These are phyloP conservation scores for Colletotrichum filicis DNA, from an alignment of 2,329 filamentous ascomycete species.

Conservation along the genomic window DNA sequence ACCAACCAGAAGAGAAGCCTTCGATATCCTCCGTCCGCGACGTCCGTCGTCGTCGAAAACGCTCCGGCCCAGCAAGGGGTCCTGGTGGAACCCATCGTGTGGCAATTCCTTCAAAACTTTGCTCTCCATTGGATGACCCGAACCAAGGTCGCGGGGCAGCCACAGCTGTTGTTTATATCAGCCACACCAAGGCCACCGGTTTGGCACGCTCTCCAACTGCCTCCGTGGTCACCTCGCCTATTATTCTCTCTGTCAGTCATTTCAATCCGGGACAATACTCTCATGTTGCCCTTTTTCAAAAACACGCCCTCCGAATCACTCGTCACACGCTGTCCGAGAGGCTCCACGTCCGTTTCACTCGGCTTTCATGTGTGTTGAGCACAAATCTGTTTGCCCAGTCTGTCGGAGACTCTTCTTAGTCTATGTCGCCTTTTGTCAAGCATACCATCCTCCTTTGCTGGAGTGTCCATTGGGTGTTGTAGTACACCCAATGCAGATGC, in stretches of 20 bases:
- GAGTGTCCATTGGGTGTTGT: conserved; percentile 57
- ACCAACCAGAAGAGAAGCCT: conserved; percentile 21
- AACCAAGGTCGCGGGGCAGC: conserved; percentile 22
- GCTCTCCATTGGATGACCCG: conserved; percentile 24
- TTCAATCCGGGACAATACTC: conserved; percentile 6
- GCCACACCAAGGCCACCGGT: conserved; percentile 32
- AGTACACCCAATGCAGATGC: conserved; percentile 56
- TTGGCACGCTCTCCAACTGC: conserved; percentile 4
- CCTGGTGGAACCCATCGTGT: conserved; percentile 28
- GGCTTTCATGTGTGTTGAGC: conserved; percentile 69
- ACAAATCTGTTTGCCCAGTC: conserved; percentile 66
- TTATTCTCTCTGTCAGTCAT: conserved; percentile 8
- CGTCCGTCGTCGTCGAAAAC: conserved; percentile 29
- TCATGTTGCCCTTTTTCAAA: conserved; percentile 33
- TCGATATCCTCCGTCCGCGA: conserved; percentile 24
- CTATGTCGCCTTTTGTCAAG: conserved; percentile 66
- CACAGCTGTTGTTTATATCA: conserved; percentile 36
- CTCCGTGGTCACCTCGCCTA: conserved; percentile 21
- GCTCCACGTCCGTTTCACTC: conserved; percentile 12
- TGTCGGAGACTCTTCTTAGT: conserved; percentile 69
- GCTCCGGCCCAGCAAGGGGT: conserved; percentile 29
- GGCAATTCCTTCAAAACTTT: conserved; percentile 11
- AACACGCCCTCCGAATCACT: not conserved
- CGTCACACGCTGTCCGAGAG: conserved; percentile 15
- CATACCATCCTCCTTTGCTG: conserved; percentile 60